Conservation (phyloP, 352 stramenopile genomes). For the Blastocystis sp. region DNA sequence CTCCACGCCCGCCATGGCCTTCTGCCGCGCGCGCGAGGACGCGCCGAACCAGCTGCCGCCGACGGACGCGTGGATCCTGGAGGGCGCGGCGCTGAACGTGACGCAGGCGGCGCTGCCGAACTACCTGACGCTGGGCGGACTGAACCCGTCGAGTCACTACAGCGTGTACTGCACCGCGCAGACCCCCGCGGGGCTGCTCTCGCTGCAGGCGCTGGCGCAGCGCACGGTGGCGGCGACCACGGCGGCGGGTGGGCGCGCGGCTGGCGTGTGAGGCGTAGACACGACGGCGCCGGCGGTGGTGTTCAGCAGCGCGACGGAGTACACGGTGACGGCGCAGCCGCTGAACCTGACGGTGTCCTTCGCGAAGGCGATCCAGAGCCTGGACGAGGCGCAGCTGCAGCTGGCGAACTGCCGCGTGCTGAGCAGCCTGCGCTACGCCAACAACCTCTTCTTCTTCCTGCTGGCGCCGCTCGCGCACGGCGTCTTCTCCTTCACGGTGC, state of each 20-base stretch:
- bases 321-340: slow-evolving; percentile 15
- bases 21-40: slow-evolving; percentile 19
- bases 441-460: neutral
- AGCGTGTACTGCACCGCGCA: neutral
- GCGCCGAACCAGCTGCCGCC: slow-evolving; percentile 35
- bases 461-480: slow-evolving; percentile 34
- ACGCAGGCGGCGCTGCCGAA: neutral
- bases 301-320: neutral
- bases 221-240: slow-evolving; percentile 1
- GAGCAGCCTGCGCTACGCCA: slow-evolving; percentile 4
- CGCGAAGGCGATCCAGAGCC: slow-evolving; percentile 18
- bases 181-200: neutral
- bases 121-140: slow-evolving; percentile 14
- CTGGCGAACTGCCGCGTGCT: slow-evolving; percentile 50
- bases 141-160: slow-evolving; percentile 6
- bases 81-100: slow-evolving; percentile 5
- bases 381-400: neutral
- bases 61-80: slow-evolving; percentile 20
- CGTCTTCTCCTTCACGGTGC: slow-evolving; percentile 24
- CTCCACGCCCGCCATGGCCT: slow-evolving; percentile 19
- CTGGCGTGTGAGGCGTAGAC: neutral
- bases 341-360: slow-evolving; percentile 35
- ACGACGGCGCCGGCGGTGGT: slow-evolving; percentile 15
- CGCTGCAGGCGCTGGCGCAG: slow-evolving; percentile 28
- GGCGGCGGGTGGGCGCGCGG: neutral